A percentile compares a stretch with the other conserved stretches of the same genome.
Conservation (phyloP, 1,139 yeast species). For the Yamadazyma membranifaciens region DNA sequence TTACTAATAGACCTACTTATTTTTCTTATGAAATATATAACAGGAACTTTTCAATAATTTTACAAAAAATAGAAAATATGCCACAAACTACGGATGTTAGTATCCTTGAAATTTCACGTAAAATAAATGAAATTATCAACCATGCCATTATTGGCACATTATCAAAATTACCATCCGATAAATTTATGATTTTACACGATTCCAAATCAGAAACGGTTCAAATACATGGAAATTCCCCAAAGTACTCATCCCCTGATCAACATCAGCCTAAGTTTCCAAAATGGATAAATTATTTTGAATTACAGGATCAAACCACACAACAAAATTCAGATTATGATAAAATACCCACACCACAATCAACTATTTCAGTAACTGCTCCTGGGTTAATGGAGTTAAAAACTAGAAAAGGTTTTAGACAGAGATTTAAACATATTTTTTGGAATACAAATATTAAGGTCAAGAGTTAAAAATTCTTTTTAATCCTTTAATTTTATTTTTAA, state of each 20-base stretch:
- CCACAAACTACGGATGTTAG: neutral
- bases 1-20: constrained; percentile 9
- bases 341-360: neutral
- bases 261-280: constrained; percentile 6
- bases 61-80: neutral
- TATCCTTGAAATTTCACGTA: neutral
- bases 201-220: constrained; percentile 3
- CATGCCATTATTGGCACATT: constrained; percentile 1
- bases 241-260: neutral
- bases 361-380: neutral
- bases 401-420: constrained; percentile 6
- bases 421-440: constrained; percentile 5
- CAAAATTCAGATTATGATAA: constrained; percentile 9
- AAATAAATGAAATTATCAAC: constrained; percentile 1
- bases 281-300: constrained; percentile 10
- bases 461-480: neutral
- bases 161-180: constrained; percentile 1
- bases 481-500: neutral
- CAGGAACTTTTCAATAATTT: constrained; percentile 4
- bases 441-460: neutral
- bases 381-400: neutral
- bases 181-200: neutral
- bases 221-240: neutral
- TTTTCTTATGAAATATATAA: constrained; percentile 13
- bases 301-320: constrained; percentile 3